phyloP scores from a whole-genome alignment of 2,329 filamentous ascomycete genomes.

The Stachybotrys elegans region DNA sequence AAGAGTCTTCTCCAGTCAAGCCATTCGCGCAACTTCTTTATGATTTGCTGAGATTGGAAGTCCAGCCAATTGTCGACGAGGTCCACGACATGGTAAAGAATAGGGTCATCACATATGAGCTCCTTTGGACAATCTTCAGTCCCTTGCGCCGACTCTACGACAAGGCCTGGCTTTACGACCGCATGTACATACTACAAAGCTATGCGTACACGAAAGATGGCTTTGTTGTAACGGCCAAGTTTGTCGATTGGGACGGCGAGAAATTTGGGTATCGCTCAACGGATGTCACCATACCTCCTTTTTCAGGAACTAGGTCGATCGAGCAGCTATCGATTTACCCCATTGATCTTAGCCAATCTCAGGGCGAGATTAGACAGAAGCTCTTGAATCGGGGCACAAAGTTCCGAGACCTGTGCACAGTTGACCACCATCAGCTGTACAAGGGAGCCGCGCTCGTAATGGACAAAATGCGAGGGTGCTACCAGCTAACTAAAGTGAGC shows the following conservation, averaged over 20 bases:
- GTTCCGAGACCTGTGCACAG: constrained; percentile 3
- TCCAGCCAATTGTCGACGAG: constrained; percentile 3
- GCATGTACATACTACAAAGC: background rate
- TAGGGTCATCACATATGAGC: constrained; percentile 6
- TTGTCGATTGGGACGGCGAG: constrained; percentile 5
- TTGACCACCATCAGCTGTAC: constrained; percentile 7
- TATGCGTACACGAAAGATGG: background rate
- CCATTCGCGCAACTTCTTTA: constrained; percentile 7
- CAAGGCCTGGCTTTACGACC: background rate
- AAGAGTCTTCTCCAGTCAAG: background rate
- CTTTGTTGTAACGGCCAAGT: constrained; percentile 2
- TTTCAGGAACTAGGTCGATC: constrained; percentile 4
- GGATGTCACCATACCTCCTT: background rate
- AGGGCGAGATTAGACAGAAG: background rate
- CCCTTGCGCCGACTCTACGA: background rate
- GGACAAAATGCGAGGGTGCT: constrained; percentile 33
- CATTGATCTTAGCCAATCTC: background rate
- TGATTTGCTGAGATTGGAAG: constrained; percentile 4
- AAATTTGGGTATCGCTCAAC: constrained; percentile 5
- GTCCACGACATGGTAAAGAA: constrained; percentile 1
- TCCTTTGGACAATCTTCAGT: constrained; percentile 5
- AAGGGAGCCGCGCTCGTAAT: constrained; percentile 16
- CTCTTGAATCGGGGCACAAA: constrained; percentile 7
- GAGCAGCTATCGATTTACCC: constrained; percentile 6
- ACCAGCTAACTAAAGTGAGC: background rate